Evolutionary conservation across 169 alveolate species (phyloP).

Genomic region (Blepharisma undulans): DNA sequence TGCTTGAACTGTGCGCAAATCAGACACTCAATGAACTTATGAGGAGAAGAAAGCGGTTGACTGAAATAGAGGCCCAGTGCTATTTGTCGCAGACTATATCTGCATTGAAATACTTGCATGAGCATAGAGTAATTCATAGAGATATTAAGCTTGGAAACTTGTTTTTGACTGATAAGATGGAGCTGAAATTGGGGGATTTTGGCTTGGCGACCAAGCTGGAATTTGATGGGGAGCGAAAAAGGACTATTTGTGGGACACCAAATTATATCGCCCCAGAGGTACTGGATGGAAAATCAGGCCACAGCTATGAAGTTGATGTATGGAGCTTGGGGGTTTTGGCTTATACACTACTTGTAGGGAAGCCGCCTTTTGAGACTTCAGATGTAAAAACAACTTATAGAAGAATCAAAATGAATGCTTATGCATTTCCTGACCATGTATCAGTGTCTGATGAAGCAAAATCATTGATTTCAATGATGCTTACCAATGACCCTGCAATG

Average conservation of each 20-base stretch:
- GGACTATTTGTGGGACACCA: slow-evolving; percentile 88
- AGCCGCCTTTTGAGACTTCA: slow-evolving; percentile 84
- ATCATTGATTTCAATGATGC: slow-evolving; percentile 74
- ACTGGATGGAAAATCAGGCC: slow-evolving; percentile 69
- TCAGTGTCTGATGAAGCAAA: slow-evolving; percentile 66
- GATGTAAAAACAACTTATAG: slow-evolving; percentile 85
- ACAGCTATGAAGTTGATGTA: slow-evolving; percentile 81
- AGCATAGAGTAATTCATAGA: slow-evolving; percentile 83
- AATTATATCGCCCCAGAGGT: slow-evolving; percentile 88
- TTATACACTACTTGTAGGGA: slow-evolving; percentile 81
- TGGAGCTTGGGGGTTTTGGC: slow-evolving; percentile 88
- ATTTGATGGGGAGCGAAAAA: slow-evolving; percentile 77
- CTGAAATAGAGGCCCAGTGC: slow-evolving; percentile 79
- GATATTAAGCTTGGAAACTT: slow-evolving; percentile 87
- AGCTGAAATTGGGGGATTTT: slow-evolving; percentile 85
- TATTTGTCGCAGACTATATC: slow-evolving; percentile 72
- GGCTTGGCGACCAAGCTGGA: slow-evolving; percentile 86
- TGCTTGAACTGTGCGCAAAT: slow-evolving; percentile 84
- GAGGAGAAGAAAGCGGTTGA: slow-evolving; percentile 65
- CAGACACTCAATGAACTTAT: slow-evolving; percentile 78
- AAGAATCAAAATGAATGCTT: slow-evolving; percentile 78
- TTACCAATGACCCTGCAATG: slow-evolving; percentile 78
- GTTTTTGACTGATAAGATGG: slow-evolving; percentile 80
- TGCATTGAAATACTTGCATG: slow-evolving; percentile 83
- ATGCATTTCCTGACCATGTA: slow-evolving; percentile 79